phyloP scores from a whole-genome alignment of 148 eudicot species.

The Simmondsia chinensis region DNA sequence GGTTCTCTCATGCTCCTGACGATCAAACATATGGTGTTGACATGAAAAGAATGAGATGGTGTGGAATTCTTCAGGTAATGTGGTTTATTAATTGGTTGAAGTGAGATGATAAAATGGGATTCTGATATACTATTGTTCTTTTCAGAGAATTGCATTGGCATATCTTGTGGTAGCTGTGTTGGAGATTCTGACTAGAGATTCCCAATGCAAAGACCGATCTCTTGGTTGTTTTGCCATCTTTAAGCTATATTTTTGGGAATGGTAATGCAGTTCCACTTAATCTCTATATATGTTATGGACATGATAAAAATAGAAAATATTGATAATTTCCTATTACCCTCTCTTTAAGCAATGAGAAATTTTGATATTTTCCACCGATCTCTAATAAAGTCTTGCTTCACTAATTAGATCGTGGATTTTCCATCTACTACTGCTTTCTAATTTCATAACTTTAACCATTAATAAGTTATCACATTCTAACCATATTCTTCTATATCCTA shows the following conservation, averaged over 20 bases:
- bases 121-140: slow-evolving; percentile 8
- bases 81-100: too few relatives aligned
- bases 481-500: too few relatives aligned
- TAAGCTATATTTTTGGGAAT: slow-evolving; percentile 59
- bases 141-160: slow-evolving; percentile 82
- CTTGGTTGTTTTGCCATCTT: slow-evolving; percentile 40
- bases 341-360: too few relatives aligned
- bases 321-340: too few relatives aligned
- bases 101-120: neutral
- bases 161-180: slow-evolving; percentile 64
- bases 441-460: too few relatives aligned
- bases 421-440: too few relatives aligned
- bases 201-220: slow-evolving; percentile 19
- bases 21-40: slow-evolving; percentile 77
- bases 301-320: too few relatives aligned
- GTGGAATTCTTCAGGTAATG: slow-evolving; percentile 86
- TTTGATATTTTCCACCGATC: too few relatives aligned
- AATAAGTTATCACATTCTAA: too few relatives aligned
- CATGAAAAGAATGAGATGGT: slow-evolving; percentile 77
- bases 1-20: slow-evolving; percentile 80
- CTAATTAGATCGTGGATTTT: too few relatives aligned
- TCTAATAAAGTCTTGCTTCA: too few relatives aligned
- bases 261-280: slow-evolving; percentile 28
- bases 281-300: too few relatives aligned
- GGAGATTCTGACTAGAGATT: slow-evolving; percentile 48